Evolutionary conservation across 176 grass and related monocot species (phyloP).

Genomic region (Saccharum officinarum): DNA sequence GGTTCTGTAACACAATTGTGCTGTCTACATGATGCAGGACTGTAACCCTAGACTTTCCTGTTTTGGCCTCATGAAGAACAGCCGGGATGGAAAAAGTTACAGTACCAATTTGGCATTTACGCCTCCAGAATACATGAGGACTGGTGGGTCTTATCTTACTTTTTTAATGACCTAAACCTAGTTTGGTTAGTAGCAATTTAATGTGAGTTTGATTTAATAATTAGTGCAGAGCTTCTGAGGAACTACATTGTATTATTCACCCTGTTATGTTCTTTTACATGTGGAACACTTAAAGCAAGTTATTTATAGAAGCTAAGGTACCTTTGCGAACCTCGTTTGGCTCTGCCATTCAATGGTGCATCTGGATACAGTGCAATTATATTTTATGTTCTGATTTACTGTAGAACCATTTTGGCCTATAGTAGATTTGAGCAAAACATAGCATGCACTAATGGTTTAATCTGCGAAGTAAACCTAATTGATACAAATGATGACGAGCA

Average conservation of each 20-base stretch:
- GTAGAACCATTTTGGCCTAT: neutral
- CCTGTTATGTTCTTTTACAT: neutral
- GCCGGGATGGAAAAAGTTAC: slow-evolving; percentile 96
- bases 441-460: slow-evolving; percentile 5
- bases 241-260: neutral
- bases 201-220: slow-evolving; percentile 7
- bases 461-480: slow-evolving; percentile 18
- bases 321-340: neutral
- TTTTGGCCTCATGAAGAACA: slow-evolving; percentile 99
- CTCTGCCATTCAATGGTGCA: neutral
- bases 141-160: slow-evolving; percentile 55
- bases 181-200: neutral
- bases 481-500: neutral
- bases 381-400: slow-evolving; percentile 19
- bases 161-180: slow-evolving; percentile 22
- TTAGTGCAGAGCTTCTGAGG: neutral
- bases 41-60: slow-evolving; percentile 98
- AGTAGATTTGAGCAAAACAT: slow-evolving; percentile 3
- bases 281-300: slow-evolving; percentile 1
- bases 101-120: slow-evolving; percentile 99
- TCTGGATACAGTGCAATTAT: neutral
- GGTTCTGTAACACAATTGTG: slow-evolving; percentile 28
- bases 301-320: neutral
- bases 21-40: slow-evolving; percentile 53
- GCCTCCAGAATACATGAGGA: slow-evolving; percentile 97